Evolutionary conservation across 306 rosid species (phyloP).

Genomic region (Dryas octopetala): DNA sequence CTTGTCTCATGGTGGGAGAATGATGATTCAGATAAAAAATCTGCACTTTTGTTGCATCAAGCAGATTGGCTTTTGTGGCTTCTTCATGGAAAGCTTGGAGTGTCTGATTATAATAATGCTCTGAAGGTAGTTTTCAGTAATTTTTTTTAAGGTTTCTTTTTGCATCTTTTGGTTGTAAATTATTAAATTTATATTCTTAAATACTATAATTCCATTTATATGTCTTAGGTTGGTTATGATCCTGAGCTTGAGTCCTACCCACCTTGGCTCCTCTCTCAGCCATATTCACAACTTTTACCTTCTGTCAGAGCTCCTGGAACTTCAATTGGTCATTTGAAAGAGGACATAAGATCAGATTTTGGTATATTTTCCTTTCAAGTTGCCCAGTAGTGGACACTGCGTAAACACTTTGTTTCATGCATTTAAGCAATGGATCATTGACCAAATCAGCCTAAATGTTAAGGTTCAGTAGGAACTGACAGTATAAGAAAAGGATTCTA

Average conservation of each 20-base stretch:
- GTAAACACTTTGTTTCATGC: background rate
- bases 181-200: background rate
- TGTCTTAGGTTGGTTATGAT: conserved; percentile 89
- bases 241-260: conserved; percentile 86
- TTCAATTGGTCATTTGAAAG: conserved; percentile 64
- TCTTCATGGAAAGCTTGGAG: conserved; percentile 88
- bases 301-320: conserved; percentile 83
- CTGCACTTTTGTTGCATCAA: conserved; percentile 82
- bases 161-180: background rate
- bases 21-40: conserved; percentile 39
- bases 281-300: conserved; percentile 75
- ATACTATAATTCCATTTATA: conserved; percentile 15
- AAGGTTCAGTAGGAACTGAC: background rate
- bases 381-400: background rate
- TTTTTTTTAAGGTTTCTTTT: conserved; percentile 5
- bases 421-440: background rate
- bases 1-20: conserved; percentile 84
- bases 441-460: background rate
- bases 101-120: conserved; percentile 90
- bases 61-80: conserved; percentile 96
- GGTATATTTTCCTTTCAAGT: conserved; percentile 42
- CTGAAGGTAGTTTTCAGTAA: conserved; percentile 54
- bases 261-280: conserved; percentile 72
- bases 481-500: background rate
- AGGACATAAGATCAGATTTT: conserved; percentile 46